phyloP scores from a whole-genome alignment of 2,329 filamentous ascomycete species.

The Venturia carpophila region DNA sequence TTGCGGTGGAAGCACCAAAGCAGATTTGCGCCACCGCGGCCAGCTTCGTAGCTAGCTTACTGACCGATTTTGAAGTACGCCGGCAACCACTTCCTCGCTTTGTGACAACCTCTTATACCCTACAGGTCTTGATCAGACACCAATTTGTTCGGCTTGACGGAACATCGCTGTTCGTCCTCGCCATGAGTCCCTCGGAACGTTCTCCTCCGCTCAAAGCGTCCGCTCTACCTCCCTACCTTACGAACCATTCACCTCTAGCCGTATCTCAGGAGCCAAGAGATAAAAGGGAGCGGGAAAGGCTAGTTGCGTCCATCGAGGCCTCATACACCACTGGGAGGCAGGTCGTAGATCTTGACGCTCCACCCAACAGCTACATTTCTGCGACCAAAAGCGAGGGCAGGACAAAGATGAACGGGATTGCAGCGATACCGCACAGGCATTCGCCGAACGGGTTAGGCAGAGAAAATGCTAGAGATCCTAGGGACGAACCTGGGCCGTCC shows the following conservation, averaged over 20 bases:
- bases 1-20: background rate
- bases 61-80: background rate
- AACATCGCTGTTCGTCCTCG: background rate
- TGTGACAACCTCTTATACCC: background rate
- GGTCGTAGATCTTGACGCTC: constrained; percentile 37
- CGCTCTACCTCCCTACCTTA: constrained; percentile 47
- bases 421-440: background rate
- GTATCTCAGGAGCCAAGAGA: constrained; percentile 41
- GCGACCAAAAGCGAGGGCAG: constrained; percentile 20
- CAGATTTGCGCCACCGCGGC: background rate
- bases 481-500: constrained; percentile 41
- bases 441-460: constrained; percentile 25
- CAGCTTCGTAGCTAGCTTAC: background rate
- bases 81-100: background rate
- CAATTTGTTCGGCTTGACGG: background rate
- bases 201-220: constrained; percentile 40
- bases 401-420: constrained; percentile 18
- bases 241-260: constrained; percentile 45
- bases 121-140: background rate
- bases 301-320: constrained; percentile 51
- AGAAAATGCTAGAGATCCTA: constrained; percentile 45
- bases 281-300: constrained; percentile 46
- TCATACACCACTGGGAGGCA: constrained; percentile 45
- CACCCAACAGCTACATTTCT: constrained; percentile 14
- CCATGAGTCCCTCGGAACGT: background rate